phyloP scores from a whole-genome alignment of 257 asterid species.

The Haberlea rhodopensis region DNA sequence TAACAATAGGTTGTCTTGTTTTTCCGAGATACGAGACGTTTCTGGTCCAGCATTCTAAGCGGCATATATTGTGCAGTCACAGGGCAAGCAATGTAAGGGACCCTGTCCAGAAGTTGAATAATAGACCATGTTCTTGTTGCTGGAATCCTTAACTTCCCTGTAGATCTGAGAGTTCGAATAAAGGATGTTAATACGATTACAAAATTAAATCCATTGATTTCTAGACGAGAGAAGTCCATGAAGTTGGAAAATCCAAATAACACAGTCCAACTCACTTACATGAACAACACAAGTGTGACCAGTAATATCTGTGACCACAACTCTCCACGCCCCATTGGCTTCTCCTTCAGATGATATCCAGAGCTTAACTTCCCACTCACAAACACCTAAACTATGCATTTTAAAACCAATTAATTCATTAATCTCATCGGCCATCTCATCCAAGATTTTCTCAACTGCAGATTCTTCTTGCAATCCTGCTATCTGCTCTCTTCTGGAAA shows the following conservation, averaged over 20 bases:
- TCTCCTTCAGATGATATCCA: conserved; percentile 88
- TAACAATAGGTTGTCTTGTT: conserved; percentile 65
- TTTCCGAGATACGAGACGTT: conserved; percentile 86
- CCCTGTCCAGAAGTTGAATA: conserved; percentile 55
- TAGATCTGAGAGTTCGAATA: conserved; percentile 57
- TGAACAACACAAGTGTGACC: conserved; percentile 92
- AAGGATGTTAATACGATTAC: conserved; percentile 17
- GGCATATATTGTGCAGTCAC: conserved; percentile 74
- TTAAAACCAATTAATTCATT: conserved; percentile 73
- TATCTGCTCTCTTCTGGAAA: conserved; percentile 60
- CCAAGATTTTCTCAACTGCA: conserved; percentile 62
- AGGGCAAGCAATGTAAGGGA: conserved; percentile 80
- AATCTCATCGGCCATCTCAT: conserved; percentile 66
- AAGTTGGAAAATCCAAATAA: neutral
- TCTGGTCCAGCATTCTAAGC: conserved; percentile 76
- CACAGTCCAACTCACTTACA: conserved; percentile 45
- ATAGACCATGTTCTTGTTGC: conserved; percentile 52
- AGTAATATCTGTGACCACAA: conserved; percentile 78
- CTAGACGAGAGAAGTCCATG: neutral
- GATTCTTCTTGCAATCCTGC: conserved; percentile 56
- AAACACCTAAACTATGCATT: conserved; percentile 91
- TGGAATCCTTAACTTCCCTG: conserved; percentile 75
- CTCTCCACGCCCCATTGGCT: conserved; percentile 97
- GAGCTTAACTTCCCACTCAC: conserved; percentile 95
- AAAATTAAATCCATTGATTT: neutral